Percentiles rank a stretch among this genome's conserved stretches.
These are phyloP conservation scores for Talaromyces thailandensis DNA, from an alignment of 495 filamentous ascomycete genomes.

Conservation along the genomic window DNA sequence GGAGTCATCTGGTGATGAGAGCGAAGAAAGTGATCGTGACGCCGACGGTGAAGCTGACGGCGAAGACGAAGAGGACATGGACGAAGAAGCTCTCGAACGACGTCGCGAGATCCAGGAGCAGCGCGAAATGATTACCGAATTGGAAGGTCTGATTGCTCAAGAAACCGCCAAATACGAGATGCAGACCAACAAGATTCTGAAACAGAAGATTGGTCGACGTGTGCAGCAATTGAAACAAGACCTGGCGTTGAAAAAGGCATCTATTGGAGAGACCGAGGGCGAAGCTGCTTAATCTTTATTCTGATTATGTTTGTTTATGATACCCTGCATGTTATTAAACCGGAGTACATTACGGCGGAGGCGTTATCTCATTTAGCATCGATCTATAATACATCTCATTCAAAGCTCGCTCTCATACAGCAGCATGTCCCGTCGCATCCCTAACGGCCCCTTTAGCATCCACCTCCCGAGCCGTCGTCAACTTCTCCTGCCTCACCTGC, in stretches of 20 bases:
- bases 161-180: constrained; percentile 35
- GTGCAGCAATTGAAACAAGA: constrained; percentile 40
- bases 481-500: constrained; percentile 19
- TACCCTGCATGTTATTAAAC: constrained; percentile 6
- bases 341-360: not conserved
- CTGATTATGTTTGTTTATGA: constrained; percentile 1
- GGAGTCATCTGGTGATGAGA: constrained; percentile 38
- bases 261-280: constrained; percentile 33
- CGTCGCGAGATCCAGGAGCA: constrained; percentile 40
- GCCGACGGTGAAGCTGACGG: constrained; percentile 36
- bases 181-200: constrained; percentile 37
- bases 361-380: not conserved
- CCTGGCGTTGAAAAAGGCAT: constrained; percentile 39
- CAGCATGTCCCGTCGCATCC: constrained; percentile 21
- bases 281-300: constrained; percentile 16
- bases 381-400: not conserved
- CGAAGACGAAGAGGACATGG: constrained; percentile 51
- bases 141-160: constrained; percentile 36
- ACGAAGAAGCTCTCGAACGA: constrained; percentile 42
- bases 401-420: constrained; percentile 12
- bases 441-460: constrained; percentile 21
- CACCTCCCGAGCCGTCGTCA: constrained; percentile 20
- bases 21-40: constrained; percentile 50
- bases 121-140: constrained; percentile 39
- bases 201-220: constrained; percentile 38